Conservation (phyloP, 1,284 basidiomycete species). For the Trametes versicolor region DNA sequence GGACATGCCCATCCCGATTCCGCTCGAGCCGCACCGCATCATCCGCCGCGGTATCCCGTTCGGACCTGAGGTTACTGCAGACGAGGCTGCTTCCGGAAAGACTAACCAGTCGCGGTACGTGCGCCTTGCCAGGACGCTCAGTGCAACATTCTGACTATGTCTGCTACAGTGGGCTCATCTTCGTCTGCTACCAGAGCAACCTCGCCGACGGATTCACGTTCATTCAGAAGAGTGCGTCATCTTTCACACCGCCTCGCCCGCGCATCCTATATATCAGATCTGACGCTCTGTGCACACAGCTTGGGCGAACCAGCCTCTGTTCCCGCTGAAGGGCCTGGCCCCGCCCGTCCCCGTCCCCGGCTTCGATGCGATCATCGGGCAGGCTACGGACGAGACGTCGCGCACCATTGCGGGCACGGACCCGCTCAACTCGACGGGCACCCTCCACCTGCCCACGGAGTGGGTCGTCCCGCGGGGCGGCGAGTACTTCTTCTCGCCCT, state of each 20-base stretch:
- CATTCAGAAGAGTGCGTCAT: slow-evolving; percentile 48
- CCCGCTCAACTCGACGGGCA: slow-evolving; percentile 46
- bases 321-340: slow-evolving; percentile 35
- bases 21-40: slow-evolving; percentile 28
- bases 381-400: slow-evolving; percentile 35
- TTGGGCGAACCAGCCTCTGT: slow-evolving; percentile 46
- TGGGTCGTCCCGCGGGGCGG: slow-evolving; percentile 51
- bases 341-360: slow-evolving; percentile 31
- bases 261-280: neutral
- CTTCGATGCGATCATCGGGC: slow-evolving; percentile 56
- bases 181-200: slow-evolving; percentile 58
- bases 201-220: slow-evolving; percentile 59
- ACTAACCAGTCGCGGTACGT: slow-evolving; percentile 51
- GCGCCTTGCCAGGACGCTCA: no score
- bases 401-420: slow-evolving; percentile 54
- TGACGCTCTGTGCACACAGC: slow-evolving; percentile 15
- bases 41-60: slow-evolving; percentile 53
- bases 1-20: neutral
- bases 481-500: slow-evolving; percentile 56
- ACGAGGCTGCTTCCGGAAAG: slow-evolving; percentile 47
- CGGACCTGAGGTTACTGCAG: slow-evolving; percentile 51
- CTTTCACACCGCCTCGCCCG: neutral
- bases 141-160: neutral
- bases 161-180: slow-evolving; percentile 52
- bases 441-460: slow-evolving; percentile 39